phyloP scores from a whole-genome alignment of 1,139 yeast species.

The Lodderomyces beijingensis region DNA sequence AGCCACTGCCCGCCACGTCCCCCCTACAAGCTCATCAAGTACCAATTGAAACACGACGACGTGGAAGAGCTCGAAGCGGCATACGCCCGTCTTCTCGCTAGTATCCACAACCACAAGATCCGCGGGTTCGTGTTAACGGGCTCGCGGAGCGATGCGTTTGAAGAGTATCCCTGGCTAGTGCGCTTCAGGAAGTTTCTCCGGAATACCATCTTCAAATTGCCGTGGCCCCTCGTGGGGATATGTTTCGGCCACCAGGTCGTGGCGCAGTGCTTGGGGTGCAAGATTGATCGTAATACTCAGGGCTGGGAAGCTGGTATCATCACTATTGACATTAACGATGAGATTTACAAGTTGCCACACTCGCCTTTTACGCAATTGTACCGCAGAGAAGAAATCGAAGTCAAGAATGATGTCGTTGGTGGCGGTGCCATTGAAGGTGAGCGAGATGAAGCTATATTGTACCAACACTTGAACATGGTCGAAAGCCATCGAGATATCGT shows the following conservation, averaged over 20 bases:
- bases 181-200: slow-evolving; percentile 42
- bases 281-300: slow-evolving; percentile 48
- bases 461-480: slow-evolving; percentile 37
- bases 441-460: slow-evolving; percentile 10
- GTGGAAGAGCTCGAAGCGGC: slow-evolving; percentile 1
- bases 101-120: slow-evolving; percentile 31
- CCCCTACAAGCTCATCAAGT: slow-evolving; percentile 22
- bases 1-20: slow-evolving; percentile 8
- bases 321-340: slow-evolving; percentile 44
- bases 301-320: slow-evolving; percentile 78
- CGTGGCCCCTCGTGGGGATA: slow-evolving; percentile 55
- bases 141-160: slow-evolving; percentile 57
- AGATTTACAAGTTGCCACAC: slow-evolving; percentile 24
- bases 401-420: not conserved
- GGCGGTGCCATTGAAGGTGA: slow-evolving; percentile 2
- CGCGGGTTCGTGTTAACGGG: slow-evolving; percentile 59
- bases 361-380: slow-evolving; percentile 24
- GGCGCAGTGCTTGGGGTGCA: slow-evolving; percentile 60
- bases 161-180: slow-evolving; percentile 50
- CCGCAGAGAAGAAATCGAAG: slow-evolving; percentile 14
- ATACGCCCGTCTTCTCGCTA: slow-evolving; percentile 8
- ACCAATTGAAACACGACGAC: slow-evolving; percentile 28
- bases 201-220: slow-evolving; percentile 19
- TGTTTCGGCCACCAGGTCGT: slow-evolving; percentile 89
- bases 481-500: slow-evolving; percentile 77